Evolutionary conservation across 192 early-diverging fungal species (phyloP).

Genomic region (Haplosporangium gracile): DNA sequence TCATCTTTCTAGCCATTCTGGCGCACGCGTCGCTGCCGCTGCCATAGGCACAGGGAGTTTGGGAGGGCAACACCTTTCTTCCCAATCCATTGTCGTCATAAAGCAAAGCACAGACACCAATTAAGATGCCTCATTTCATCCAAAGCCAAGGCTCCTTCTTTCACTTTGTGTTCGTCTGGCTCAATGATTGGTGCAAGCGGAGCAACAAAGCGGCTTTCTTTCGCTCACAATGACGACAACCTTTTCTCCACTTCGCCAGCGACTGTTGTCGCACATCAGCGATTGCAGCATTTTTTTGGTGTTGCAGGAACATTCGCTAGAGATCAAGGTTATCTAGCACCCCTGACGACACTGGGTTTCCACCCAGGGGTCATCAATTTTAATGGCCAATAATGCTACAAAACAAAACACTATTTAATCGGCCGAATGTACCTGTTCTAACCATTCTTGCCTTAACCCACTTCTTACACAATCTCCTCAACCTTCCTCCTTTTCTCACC

Average conservation of each 20-base stretch:
- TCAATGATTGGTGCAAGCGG: neutral
- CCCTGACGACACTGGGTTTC: neutral
- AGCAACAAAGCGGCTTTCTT: neutral
- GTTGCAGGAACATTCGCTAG: neutral
- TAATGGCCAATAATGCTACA: too few species aligned
- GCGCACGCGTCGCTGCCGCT: too few species aligned
- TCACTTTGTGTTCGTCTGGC: neutral
- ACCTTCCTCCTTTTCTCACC: neutral
- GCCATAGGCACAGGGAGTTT: too few species aligned
- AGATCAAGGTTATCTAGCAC: neutral
- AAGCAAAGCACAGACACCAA: neutral
- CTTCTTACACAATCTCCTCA: neutral
- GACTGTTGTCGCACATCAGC: too few species aligned
- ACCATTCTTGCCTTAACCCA: conserved; percentile 11
- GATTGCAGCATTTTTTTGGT: neutral
- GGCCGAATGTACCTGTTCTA: neutral
- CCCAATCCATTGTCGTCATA: too few species aligned
- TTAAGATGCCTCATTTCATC: neutral
- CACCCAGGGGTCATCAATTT: too few species aligned
- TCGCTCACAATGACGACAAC: neutral
- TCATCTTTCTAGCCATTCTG: too few species aligned
- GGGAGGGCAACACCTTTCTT: too few species aligned
- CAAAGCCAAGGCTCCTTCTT: too few species aligned
- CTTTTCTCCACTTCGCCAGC: too few species aligned
- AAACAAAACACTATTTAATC: neutral